Evolutionary conservation across 129 eudicot genomes (phyloP), one percentile per base, ranked within the genome.

Genomic region (Artemisia tridentata): DNA sequence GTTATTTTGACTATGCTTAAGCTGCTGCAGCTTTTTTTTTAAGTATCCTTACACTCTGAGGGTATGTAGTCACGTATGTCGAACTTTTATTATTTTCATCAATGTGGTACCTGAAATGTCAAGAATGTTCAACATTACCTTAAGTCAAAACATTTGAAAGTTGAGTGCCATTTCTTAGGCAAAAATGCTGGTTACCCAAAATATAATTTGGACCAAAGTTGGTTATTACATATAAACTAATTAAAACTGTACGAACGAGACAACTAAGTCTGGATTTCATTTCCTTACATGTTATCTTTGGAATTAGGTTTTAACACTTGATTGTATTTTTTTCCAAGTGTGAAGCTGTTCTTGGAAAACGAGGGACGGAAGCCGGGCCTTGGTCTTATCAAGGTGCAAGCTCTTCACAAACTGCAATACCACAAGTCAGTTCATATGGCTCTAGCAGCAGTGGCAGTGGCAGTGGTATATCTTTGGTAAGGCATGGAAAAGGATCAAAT

Each of bases 331-430:
- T 69, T 11, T 16, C 20, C 71, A 70, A 77, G 81, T 71, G 81
- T 63, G 81, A 77, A 77, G 77, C 76, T 48, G 81, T 77, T 64
- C 77, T 77, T 29, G 81, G 81, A 52, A 63, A 76, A 71, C 63
- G 76, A 77, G 80, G 80, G 55, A 70, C 49, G 1, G 81, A 77
- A 77, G 46, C 76, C 8, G 11, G n/a, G 27, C 20, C 81, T 5
- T 77, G 81, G 81, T 50, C 64, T 70, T 63, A 77, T 63, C 76
- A 70, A 77, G 81, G 81, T 53, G 76, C 69, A 77, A 77, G 81
- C 64, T 63, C 81, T 52, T 77, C 81, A 53, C 81, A 77, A 45
- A 65, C 72, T 13, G 25, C 76, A 63, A 70, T 77, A 13, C 31
- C 51, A 29, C 72, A 77, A 52, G 64, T 50, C 11, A 63, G 72